Evolutionary conservation across 805 yeast genomes (phyloP).

Genomic region (Hanseniaspora hatyaiensis): DNA sequence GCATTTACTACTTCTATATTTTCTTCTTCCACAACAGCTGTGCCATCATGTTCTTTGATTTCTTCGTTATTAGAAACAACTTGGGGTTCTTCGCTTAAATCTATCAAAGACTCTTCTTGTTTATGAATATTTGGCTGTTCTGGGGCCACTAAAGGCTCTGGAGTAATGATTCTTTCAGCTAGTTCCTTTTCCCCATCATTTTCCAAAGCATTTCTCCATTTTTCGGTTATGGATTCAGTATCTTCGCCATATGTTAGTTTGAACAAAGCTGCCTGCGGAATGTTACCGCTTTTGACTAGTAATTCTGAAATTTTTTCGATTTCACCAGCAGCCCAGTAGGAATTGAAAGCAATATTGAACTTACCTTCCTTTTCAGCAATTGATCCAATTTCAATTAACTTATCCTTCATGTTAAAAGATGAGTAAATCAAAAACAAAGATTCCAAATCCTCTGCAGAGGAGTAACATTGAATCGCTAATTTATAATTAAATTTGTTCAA

Average conservation of each 20-base stretch:
- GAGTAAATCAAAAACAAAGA: slow-evolving; percentile 73
- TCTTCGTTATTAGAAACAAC: slow-evolving; percentile 20
- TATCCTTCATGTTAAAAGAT: slow-evolving; percentile 58
- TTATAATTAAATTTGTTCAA: slow-evolving; percentile 65
- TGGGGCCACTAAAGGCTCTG: slow-evolving; percentile 15
- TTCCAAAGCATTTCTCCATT: slow-evolving; percentile 57
- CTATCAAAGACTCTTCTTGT: slow-evolving; percentile 21
- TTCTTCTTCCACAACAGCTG: slow-evolving; percentile 18
- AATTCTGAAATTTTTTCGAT: slow-evolving; percentile 50
- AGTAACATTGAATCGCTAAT: slow-evolving; percentile 69
- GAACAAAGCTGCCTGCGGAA: slow-evolving; percentile 75
- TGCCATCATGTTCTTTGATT: slow-evolving; percentile 14
- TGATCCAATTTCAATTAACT: slow-evolving; percentile 51
- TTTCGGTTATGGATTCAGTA: slow-evolving; percentile 37
- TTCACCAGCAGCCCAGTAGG: slow-evolving; percentile 79
- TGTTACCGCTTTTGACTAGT: slow-evolving; percentile 54
- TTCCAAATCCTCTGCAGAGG: slow-evolving; percentile 67
- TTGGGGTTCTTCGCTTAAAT: slow-evolving; percentile 19
- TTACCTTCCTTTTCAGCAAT: slow-evolving; percentile 63
- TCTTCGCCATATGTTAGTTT: slow-evolving; percentile 56
- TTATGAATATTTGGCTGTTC: slow-evolving; percentile 17
- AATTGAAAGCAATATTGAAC: slow-evolving; percentile 81
- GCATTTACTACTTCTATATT: not conserved
- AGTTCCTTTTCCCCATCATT: slow-evolving; percentile 43
- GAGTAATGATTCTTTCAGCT: slow-evolving; percentile 44